These are phyloP conservation scores for Silene coronaria DNA, from an alignment of 179 eudicot genomes.

Conservation along the genomic window DNA sequence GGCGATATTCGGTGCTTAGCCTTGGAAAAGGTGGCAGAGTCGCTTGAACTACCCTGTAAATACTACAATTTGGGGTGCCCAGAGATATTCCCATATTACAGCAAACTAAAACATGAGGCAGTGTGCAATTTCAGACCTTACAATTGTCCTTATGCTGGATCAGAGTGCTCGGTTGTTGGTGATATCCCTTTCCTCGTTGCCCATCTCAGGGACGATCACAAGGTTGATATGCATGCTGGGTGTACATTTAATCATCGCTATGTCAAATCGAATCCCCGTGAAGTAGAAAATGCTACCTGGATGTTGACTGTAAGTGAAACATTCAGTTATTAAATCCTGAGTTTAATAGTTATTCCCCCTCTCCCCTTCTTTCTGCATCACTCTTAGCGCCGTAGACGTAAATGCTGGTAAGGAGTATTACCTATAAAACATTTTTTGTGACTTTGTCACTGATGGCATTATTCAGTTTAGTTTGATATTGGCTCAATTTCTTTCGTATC, in stretches of 20 bases:
- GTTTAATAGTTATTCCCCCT: background rate
- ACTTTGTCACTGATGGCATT: background rate
- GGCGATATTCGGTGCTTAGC: conserved; percentile 91
- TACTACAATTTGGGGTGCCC: conserved; percentile 74
- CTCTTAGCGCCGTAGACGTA: background rate
- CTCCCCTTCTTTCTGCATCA: background rate
- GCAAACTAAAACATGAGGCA: conserved; percentile 76
- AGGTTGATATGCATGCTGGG: conserved; percentile 86
- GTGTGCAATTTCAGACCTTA: conserved; percentile 78
- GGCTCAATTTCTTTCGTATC: background rate
- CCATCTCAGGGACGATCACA: conserved; percentile 86
- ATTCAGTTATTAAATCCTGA: background rate
- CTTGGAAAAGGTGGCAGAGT: conserved; percentile 84
- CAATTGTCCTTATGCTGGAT: conserved; percentile 89
- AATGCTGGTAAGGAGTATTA: background rate
- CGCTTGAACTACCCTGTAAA: conserved; percentile 80
- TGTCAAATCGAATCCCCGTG: conserved; percentile 83
- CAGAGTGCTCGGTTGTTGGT: conserved; percentile 74
- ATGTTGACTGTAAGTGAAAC: conserved; percentile 77
- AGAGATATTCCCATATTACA: conserved; percentile 69
- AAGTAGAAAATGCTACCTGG: conserved; percentile 94
- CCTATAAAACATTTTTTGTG: background rate
- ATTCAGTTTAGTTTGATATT: background rate
- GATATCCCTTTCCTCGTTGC: conserved; percentile 59
- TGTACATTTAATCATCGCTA: conserved; percentile 89